These are phyloP conservation scores for Entonaema liquescens DNA, from an alignment of 495 filamentous ascomycete species.

Conservation along the genomic window DNA sequence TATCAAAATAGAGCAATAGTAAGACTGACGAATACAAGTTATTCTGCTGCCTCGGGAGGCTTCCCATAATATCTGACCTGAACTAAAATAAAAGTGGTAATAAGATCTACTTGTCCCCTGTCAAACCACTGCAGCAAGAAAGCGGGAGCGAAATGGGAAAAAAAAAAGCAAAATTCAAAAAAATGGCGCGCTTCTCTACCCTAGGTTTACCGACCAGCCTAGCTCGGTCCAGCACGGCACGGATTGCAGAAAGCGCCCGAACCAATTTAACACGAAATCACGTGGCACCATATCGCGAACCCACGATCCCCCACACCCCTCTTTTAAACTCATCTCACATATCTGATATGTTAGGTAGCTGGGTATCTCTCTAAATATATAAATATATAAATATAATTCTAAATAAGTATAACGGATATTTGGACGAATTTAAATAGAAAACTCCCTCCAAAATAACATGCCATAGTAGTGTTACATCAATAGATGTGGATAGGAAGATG, in stretches of 20 bases:
- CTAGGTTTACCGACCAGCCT: constrained; percentile 2
- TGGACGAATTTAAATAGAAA: no score
- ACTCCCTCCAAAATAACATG: no score
- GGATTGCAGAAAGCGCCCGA: constrained; percentile 4
- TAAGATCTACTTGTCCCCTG: constrained; percentile 32
- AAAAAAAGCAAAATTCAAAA: constrained; percentile 24
- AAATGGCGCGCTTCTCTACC: constrained; percentile 34
- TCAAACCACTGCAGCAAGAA: constrained; percentile 15
- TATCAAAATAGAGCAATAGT: background rate
- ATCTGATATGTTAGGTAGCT: no score
- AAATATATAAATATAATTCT: no score
- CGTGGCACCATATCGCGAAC: constrained; percentile 19
- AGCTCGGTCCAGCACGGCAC: background rate
- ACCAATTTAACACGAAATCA: constrained; percentile 40
- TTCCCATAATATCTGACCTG: background rate
- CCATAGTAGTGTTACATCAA: no score
- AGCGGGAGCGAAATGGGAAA: background rate
- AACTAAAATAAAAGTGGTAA: background rate
- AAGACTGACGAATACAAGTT: background rate
- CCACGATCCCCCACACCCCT: constrained; percentile 3
- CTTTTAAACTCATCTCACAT: background rate
- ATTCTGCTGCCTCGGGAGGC: constrained; percentile 6
- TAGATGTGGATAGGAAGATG: no score
- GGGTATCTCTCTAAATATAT: no score
- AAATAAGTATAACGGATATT: no score